A percentile compares a stretch with the other conserved stretches of the same genome.
Evolutionary conservation across 2,329 filamentous ascomycete species (phyloP).

Genomic region (Zasmidium cellare): DNA sequence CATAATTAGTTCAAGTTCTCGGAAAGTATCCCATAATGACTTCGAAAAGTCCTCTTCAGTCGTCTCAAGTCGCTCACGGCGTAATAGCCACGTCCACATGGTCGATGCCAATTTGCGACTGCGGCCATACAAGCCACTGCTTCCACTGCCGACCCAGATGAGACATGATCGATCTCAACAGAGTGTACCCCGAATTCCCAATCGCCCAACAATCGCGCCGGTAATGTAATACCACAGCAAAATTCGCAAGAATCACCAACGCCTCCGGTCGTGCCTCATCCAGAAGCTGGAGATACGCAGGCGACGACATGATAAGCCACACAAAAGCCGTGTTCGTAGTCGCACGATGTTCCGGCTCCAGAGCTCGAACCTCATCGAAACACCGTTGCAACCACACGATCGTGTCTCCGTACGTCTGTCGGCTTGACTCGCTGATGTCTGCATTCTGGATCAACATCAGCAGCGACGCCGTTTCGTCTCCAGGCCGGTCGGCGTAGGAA

Average conservation of each 20-base stretch:
- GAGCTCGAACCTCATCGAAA: not conserved
- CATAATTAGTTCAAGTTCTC: too few relatives aligned
- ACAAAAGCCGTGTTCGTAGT: not conserved
- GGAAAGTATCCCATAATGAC: too few relatives aligned
- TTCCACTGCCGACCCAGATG: not conserved
- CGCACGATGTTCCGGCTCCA: not conserved
- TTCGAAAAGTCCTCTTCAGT: not conserved
- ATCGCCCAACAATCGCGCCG: not conserved
- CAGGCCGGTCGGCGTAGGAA: not conserved
- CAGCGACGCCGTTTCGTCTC: not conserved
- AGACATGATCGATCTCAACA: not conserved
- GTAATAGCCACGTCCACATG: not conserved
- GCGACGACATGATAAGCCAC: not conserved
- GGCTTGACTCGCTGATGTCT: not conserved
- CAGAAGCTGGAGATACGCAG: not conserved
- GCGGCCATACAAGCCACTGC: not conserved
- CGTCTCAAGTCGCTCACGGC: not conserved
- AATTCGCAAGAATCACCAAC: not conserved
- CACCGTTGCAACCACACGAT: not conserved
- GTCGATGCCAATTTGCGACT: not conserved
- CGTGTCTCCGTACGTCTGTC: not conserved
- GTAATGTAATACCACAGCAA: not conserved
- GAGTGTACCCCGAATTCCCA: not conserved
- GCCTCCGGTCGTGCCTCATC: not conserved
- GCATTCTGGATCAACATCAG: not conserved